Conservation (phyloP, 2,329 filamentous ascomycete species). For the Zarea fungicola region DNA sequence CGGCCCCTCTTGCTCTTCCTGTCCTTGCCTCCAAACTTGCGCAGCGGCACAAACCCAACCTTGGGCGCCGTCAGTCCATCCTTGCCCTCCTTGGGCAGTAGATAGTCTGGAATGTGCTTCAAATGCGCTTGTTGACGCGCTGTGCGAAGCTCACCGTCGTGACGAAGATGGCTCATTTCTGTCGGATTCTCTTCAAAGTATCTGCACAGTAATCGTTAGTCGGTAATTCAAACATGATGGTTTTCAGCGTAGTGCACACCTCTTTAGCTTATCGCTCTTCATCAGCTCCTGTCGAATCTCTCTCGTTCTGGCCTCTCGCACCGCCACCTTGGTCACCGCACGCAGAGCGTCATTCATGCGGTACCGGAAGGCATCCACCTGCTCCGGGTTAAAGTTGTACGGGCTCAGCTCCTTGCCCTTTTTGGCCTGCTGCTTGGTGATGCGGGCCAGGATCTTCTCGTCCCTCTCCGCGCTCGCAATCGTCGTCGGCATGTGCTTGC, state of each 20-base stretch:
- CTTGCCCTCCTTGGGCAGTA: constrained; percentile 73
- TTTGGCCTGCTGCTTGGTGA: constrained; percentile 72
- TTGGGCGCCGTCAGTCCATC: constrained; percentile 61
- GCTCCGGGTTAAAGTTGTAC: constrained; percentile 91
- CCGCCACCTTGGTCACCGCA: constrained; percentile 81
- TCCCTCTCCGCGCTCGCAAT: constrained; percentile 73
- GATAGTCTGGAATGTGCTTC: constrained; percentile 90
- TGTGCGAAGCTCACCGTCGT: constrained; percentile 82
- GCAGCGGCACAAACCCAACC: constrained; percentile 70
- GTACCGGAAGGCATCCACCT: constrained; percentile 91
- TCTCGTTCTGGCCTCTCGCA: constrained; percentile 82
- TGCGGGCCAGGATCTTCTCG: constrained; percentile 76
- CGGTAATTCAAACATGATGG: not conserved
- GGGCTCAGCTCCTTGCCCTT: constrained; percentile 77
- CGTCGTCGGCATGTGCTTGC: constrained; percentile 84
- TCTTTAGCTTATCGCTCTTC: constrained; percentile 88
- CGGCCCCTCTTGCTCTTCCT: constrained; percentile 41
- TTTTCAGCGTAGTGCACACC: constrained; percentile 36
- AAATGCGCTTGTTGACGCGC: constrained; percentile 83
- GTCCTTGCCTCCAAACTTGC: constrained; percentile 48
- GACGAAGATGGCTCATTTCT: constrained; percentile 79
- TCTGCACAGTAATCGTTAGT: constrained; percentile 20
- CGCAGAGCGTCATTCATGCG: constrained; percentile 88
- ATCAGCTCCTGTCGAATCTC: constrained; percentile 86
- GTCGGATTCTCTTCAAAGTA: constrained; percentile 97